Conservation (phyloP, 1,284 basidiomycete species). For the Pyrrhoderma noxium region DNA sequence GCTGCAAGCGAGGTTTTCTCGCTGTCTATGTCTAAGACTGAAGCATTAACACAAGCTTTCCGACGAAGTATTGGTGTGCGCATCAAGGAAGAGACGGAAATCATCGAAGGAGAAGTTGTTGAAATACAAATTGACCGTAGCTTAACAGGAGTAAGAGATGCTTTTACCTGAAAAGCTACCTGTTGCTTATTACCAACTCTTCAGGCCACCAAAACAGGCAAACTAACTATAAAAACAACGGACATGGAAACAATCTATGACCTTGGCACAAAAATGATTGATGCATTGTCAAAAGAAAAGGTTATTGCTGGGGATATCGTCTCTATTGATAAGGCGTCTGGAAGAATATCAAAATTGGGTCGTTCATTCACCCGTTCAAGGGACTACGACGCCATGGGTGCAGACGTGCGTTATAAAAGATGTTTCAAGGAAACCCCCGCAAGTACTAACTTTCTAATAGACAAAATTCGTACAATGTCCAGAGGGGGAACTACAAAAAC, state of each 20-base stretch:
- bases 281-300: constrained; percentile 94
- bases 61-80: constrained; percentile 92
- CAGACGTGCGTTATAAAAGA: constrained; percentile 63
- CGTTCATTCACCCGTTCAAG: constrained; percentile 92
- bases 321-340: constrained; percentile 94
- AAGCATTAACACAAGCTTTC: constrained; percentile 95
- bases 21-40: constrained; percentile 96
- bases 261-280: constrained; percentile 98
- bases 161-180: too few relatives aligned
- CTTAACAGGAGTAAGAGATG: constrained; percentile 76
- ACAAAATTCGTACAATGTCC: constrained; percentile 98
- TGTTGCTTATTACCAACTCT: constrained; percentile 10
- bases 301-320: constrained; percentile 95
- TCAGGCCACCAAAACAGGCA: constrained; percentile 97
- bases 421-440: neutral
- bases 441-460: constrained; percentile 34
- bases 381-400: constrained; percentile 98
- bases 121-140: constrained; percentile 98
- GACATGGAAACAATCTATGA: constrained; percentile 99
- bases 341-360: constrained; percentile 95
- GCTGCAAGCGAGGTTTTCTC: constrained; percentile 97
- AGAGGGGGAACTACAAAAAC: constrained; percentile 95
- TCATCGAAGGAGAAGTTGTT: constrained; percentile 97
- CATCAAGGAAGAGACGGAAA: constrained; percentile 96
- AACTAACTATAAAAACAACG: constrained; percentile 95